Base-by-base conservation (phyloP, 2,329 filamentous ascomycete species). In the Aspergillus sp. region DNA sequence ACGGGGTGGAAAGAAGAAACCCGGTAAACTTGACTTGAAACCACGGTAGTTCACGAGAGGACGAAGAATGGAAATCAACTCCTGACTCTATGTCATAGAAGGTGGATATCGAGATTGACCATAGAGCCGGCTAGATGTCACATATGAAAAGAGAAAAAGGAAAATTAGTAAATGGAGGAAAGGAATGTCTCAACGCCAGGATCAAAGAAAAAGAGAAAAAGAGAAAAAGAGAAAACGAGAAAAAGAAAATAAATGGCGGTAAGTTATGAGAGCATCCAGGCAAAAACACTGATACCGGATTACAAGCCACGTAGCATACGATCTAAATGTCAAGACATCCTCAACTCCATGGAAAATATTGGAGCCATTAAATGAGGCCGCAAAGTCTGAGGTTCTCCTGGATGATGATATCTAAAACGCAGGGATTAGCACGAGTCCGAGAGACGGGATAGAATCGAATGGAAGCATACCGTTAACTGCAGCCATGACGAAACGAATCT, bases 401-500 rank as follows among this genome's bases (percentile, higher is more conserved):
- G 70, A 98, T 98, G 74, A 98, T 98, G 70, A 98, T 98, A 74
- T 98, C 93, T 95, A 57, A 2, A 43, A 27, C 30, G 74, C 32
- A 27, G 42, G 60, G 48, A 59, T 55, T 44, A n/a, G 7, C 29
- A 10, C 5, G 28, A 44, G 7, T 1, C 10, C 26, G 7, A 29
- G n/a, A 27, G 30, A 30, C 46, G 47, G 33, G 10, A n/a, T 32
- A 39, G 36, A 8, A 7, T 5, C n/a, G 5, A 36, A 36, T n/a
- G 5, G 28, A 35, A 38, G 68, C 83, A 63, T 79, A 95, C 90
- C 90, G 74, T 98, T 98, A 65, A 98, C 93, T 58, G 93, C 93
- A 52, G 91, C 90, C 93, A 98, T 98, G 73, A 98, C 93, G 77
- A 98, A 97, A 65, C 93, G 85, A 62, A 98, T 98, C 72, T 98